phyloP scores from a whole-genome alignment of 2,329 filamentous ascomycete species.

The Aspergillus uvarum region DNA sequence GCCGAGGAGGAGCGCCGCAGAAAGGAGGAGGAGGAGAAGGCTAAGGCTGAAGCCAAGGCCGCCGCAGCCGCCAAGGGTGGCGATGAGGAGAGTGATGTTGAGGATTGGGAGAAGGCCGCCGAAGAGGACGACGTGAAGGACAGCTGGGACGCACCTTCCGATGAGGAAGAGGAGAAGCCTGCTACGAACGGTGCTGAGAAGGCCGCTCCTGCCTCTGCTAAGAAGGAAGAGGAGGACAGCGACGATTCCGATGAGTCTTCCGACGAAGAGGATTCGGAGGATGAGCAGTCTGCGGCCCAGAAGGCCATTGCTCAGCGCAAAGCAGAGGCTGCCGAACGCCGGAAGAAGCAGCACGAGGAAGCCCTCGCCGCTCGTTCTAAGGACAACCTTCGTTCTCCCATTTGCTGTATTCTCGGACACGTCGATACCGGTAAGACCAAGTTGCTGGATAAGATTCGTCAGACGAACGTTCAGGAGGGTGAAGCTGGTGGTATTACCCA shows the following conservation, averaged over 20 bases:
- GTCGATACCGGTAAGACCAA: constrained; percentile 99
- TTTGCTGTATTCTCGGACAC: constrained; percentile 99
- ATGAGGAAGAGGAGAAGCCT: constrained; percentile 61
- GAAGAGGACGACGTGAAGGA: constrained; percentile 81
- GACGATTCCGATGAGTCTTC: constrained; percentile 31
- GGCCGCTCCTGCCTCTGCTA: constrained; percentile 3
- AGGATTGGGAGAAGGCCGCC: constrained; percentile 86
- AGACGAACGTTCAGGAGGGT: constrained; percentile 97
- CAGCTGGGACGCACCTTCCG: constrained; percentile 75
- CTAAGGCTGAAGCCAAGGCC: constrained; percentile 74
- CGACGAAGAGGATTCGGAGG: constrained; percentile 56
- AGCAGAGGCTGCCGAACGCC: constrained; percentile 81
- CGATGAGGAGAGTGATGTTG: constrained; percentile 57
- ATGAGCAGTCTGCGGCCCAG: constrained; percentile 71
- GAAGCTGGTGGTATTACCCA: constrained; percentile 99
- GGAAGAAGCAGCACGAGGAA: constrained; percentile 86
- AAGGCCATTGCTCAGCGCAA: constrained; percentile 75
- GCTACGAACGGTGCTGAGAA: constrained; percentile 22
- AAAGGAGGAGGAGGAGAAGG: constrained; percentile 70
- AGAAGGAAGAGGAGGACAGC: constrained; percentile 22
- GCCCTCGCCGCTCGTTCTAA: constrained; percentile 87
- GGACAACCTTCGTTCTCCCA: constrained; percentile 93
- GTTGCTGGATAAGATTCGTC: constrained; percentile 94
- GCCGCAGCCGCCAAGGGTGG: constrained; percentile 52
- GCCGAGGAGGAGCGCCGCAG: constrained; percentile 57